Evolutionary conservation across 2,329 filamentous ascomycete genomes (phyloP).

Genomic region (Pyrenophora graminea): DNA sequence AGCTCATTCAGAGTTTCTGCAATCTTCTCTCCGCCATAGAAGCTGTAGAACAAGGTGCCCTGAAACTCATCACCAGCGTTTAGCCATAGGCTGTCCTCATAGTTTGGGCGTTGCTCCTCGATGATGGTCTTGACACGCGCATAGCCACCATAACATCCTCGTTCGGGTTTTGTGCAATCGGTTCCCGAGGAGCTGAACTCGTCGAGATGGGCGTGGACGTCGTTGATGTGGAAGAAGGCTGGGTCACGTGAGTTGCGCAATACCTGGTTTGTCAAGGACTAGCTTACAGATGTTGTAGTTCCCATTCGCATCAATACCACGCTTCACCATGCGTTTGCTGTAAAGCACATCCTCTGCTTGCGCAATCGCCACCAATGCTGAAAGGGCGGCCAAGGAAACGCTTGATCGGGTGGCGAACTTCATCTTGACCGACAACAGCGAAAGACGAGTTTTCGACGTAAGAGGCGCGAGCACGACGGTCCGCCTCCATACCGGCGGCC

Average conservation of each 20-base stretch:
- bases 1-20: slow-evolving; percentile 67
- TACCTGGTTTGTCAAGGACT: fast-evolving
- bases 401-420: slow-evolving; percentile 23
- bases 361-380: slow-evolving; percentile 21
- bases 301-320: slow-evolving; percentile 37
- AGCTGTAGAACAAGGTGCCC: slow-evolving; percentile 69
- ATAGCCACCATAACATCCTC: slow-evolving; percentile 68
- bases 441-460: background rate
- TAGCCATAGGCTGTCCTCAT: slow-evolving; percentile 66
- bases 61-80: slow-evolving; percentile 73
- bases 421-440: slow-evolving; percentile 20
- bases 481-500: background rate
- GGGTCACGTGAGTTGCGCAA: slow-evolving; percentile 1
- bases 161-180: slow-evolving; percentile 61
- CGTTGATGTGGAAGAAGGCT: slow-evolving; percentile 71
- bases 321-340: slow-evolving; percentile 36
- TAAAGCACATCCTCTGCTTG: slow-evolving; percentile 38
- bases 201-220: slow-evolving; percentile 70
- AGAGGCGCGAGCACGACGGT: slow-evolving; percentile 7
- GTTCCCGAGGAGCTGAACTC: slow-evolving; percentile 65
- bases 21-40: slow-evolving; percentile 70
- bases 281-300: slow-evolving; percentile 44
- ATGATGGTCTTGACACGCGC: slow-evolving; percentile 66
- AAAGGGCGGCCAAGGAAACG: slow-evolving; percentile 25
- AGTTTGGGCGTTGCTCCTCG: slow-evolving; percentile 59